A percentile compares a stretch with the other conserved stretches of the same genome.
phyloP scores from a whole-genome alignment of 352 stramenopile genomes.

The Phytophthora sojae region DNA sequence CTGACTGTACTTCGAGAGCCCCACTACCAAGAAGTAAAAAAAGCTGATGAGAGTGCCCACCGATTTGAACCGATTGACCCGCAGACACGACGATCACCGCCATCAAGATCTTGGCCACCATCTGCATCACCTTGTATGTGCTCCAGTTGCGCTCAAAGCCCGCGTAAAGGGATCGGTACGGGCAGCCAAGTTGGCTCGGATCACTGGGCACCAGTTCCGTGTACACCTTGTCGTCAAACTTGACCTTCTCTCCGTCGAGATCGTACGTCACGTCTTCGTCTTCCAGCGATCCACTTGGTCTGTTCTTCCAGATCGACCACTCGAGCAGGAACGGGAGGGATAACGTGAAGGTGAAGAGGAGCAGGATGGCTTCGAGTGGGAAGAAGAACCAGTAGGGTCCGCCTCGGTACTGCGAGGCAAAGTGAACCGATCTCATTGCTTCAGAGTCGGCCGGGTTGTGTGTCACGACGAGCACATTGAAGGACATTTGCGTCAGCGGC shows the following conservation, averaged over 20 bases:
- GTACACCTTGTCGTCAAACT: neutral
- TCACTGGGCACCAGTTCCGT: neutral
- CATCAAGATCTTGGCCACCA: neutral
- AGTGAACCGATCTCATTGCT: neutral
- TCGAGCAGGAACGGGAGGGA: neutral
- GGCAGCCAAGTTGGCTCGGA: neutral
- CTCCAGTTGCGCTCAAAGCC: neutral
- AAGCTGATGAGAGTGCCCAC: neutral
- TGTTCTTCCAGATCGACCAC: neutral
- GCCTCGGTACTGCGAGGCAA: neutral
- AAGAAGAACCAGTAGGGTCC: constrained; percentile 7
- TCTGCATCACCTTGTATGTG: neutral
- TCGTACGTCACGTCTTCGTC: neutral
- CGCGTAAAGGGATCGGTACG: neutral
- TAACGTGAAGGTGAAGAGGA: neutral
- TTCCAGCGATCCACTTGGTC: neutral
- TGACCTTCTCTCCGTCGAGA: neutral
- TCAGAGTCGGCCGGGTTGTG: neutral
- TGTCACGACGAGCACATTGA: constrained; percentile 42
- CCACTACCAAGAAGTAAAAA: neutral
- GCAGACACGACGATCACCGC: neutral
- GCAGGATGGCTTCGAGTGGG: neutral
- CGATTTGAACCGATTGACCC: neutral
- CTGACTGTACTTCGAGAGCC: neutral
- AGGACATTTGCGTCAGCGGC: constrained; percentile 44